phyloP scores from a whole-genome alignment of 768 basidiomycete genomes.

The Boletus coccyginus region DNA sequence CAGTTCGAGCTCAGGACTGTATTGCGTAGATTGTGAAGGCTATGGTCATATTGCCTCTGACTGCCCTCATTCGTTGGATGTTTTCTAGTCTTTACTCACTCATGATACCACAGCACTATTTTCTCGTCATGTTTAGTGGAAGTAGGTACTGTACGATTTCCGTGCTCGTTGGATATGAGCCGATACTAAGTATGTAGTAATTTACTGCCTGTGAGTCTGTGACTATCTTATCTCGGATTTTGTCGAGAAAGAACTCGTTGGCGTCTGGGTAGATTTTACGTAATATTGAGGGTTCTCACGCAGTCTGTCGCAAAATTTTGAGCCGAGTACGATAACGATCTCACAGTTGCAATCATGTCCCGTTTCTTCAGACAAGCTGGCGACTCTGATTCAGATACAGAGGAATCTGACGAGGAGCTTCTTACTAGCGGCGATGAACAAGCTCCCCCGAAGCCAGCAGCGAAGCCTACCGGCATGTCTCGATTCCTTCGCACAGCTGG shows the following conservation, averaged over 20 bases:
- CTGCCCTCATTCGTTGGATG: constrained; percentile 84
- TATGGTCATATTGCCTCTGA: constrained; percentile 72
- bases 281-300: constrained; percentile 21
- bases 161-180: constrained; percentile 15
- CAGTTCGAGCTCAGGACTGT: constrained; percentile 38
- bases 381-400: constrained; percentile 75
- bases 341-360: constrained; percentile 53
- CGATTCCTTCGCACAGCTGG: constrained; percentile 71
- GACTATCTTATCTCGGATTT: no score
- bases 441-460: constrained; percentile 37
- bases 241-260: no score
- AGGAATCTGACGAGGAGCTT: constrained; percentile 71
- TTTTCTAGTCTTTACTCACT: constrained; percentile 54
- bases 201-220: not conserved
- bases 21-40: constrained; percentile 84
- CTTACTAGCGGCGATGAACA: constrained; percentile 74
- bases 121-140: constrained; percentile 9
- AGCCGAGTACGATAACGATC: constrained; percentile 24
- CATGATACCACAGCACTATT: constrained; percentile 5
- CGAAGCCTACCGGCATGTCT: constrained; percentile 51
- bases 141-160: constrained; percentile 20
- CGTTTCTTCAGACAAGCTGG: constrained; percentile 86
- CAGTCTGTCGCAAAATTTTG: constrained; percentile 14
- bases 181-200: not conserved
- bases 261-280: constrained; percentile 9